Evolutionary conservation across 805 yeast genomes (phyloP).

Genomic region (Candida silvatica): DNA sequence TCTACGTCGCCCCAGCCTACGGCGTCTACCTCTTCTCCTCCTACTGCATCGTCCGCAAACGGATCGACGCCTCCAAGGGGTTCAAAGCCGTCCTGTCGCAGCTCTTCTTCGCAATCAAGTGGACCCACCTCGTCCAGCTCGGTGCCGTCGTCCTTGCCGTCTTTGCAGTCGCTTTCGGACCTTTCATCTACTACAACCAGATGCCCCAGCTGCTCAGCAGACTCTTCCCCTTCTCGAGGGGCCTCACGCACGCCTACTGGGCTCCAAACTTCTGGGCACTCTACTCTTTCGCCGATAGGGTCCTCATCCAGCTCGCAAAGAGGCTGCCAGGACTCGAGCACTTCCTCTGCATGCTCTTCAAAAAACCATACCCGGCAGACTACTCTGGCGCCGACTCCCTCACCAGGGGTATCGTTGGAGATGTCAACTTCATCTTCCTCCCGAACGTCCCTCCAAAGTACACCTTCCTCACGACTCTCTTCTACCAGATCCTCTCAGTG

Average conservation of each 20-base stretch:
- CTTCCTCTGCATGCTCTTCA: conserved; percentile 5
- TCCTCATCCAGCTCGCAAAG: conserved; percentile 37
- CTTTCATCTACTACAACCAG: conserved; percentile 57
- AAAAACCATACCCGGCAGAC: conserved; percentile 7
- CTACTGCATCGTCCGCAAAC: conserved; percentile 47
- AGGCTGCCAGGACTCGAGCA: conserved; percentile 13
- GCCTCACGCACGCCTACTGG: conserved; percentile 97
- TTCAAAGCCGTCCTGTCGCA: conserved; percentile 5
- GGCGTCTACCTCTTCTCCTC: conserved; percentile 69
- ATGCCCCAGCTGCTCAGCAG: conserved; percentile 58
- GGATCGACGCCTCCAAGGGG: conserved; percentile 13
- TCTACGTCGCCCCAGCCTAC: conserved; percentile 91
- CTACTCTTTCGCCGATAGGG: conserved; percentile 75
- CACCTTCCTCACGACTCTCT: conserved; percentile 75
- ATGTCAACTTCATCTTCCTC: conserved; percentile 69
- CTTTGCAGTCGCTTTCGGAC: conserved; percentile 65
- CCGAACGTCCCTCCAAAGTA: conserved; percentile 73
- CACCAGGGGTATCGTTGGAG: conserved; percentile 90
- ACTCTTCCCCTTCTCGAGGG: conserved; percentile 89
- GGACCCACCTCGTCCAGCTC: conserved; percentile 53
- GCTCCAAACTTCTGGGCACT: conserved; percentile 98
- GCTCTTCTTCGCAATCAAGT: conserved; percentile 26
- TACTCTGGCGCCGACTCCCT: conserved; percentile 9
- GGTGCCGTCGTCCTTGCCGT: conserved; percentile 56
- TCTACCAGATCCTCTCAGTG: conserved; percentile 72